Evolutionary conservation across 352 stramenopile genomes (phyloP).

Genomic region (Globisporangium heterothallicum): DNA sequence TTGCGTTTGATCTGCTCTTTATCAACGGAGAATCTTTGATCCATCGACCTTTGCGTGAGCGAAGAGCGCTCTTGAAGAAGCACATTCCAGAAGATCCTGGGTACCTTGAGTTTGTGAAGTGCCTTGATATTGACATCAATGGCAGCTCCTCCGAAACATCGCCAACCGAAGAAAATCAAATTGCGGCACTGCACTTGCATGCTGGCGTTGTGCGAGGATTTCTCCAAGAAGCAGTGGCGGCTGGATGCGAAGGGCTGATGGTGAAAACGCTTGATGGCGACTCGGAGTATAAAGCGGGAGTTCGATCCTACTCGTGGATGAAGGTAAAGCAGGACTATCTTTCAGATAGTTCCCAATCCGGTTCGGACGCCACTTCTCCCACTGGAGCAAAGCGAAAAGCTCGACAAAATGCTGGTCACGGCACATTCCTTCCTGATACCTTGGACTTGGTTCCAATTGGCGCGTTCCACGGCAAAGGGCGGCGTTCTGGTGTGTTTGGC

Average conservation of each 20-base stretch:
- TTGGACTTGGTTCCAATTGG: constrained; percentile 99
- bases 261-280: constrained; percentile 55
- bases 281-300: constrained; percentile 58
- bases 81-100: constrained; percentile 29
- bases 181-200: neutral
- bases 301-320: constrained; percentile 78
- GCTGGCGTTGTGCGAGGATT: constrained; percentile 22
- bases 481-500: constrained; percentile 93
- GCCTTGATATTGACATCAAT: constrained; percentile 35
- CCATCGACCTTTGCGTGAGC: constrained; percentile 34
- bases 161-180: neutral
- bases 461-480: constrained; percentile 95
- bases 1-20: constrained; percentile 69
- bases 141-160: neutral
- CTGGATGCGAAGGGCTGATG: constrained; percentile 80
- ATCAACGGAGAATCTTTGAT: constrained; percentile 45
- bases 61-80: constrained; percentile 30
- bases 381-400: neutral
- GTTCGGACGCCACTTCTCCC: neutral
- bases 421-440: constrained; percentile 73
- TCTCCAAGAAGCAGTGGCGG: constrained; percentile 42
- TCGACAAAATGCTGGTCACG: constrained; percentile 18
- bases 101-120: constrained; percentile 60
- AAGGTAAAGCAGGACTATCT: constrained; percentile 85
- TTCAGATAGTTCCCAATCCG: neutral